Percentiles rank a stretch among this genome's conserved stretches.
These are phyloP conservation scores for Xylariaceae sp. DNA, from an alignment of 2,329 filamentous ascomycete genomes.

Conservation along the genomic window DNA sequence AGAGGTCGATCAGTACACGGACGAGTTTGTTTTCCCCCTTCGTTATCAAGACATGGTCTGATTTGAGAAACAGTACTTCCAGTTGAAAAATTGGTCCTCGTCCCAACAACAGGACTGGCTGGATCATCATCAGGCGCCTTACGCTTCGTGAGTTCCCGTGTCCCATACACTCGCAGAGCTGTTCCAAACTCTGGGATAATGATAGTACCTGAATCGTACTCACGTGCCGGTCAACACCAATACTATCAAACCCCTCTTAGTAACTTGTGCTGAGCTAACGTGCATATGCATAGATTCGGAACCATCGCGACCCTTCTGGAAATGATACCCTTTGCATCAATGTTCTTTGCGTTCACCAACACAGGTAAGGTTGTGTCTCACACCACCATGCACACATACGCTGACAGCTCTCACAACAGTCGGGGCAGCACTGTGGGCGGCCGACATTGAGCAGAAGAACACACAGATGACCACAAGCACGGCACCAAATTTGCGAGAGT, in stretches of 20 bases:
- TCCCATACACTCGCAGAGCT: background rate
- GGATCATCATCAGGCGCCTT: conserved; percentile 65
- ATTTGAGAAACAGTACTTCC: conserved; percentile 69
- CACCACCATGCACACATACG: conserved; percentile 2
- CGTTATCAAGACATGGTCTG: conserved; percentile 33
- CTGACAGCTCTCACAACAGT: conserved; percentile 43
- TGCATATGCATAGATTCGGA: conserved; percentile 57
- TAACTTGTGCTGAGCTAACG: too few species aligned
- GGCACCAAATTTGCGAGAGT: conserved; percentile 45
- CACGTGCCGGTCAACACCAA: background rate
- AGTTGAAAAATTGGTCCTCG: conserved; percentile 78
- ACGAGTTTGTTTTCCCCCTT: conserved; percentile 39
- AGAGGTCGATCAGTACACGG: conserved; percentile 48
- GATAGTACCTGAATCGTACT: conserved; percentile 1
- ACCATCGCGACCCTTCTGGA: conserved; percentile 74
- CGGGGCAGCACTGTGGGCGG: conserved; percentile 90
- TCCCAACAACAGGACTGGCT: conserved; percentile 65
- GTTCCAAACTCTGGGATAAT: background rate
- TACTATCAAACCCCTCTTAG: too few species aligned
- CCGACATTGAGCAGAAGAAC: conserved; percentile 66
- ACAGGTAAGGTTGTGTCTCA: conserved; percentile 45
- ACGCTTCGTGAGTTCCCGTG: conserved; percentile 64
- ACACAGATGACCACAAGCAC: conserved; percentile 46
- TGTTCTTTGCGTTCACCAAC: conserved; percentile 87
- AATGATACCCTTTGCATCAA: conserved; percentile 76